A percentile compares a stretch with the other conserved stretches of the same genome.
Evolutionary conservation across 1,139 yeast species (phyloP).

Genomic region (Pichia sp.): DNA sequence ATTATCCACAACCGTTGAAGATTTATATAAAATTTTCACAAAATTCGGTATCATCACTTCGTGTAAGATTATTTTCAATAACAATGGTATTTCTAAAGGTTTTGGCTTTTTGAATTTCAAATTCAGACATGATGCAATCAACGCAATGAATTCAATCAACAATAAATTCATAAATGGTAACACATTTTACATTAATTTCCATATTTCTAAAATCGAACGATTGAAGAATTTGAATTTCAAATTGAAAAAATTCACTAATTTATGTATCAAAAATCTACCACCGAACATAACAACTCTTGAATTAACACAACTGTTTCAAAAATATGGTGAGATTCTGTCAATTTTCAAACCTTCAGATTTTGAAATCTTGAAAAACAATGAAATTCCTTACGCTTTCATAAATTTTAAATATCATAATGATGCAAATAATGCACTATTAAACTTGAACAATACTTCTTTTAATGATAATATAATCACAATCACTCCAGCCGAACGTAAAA

Average conservation of each 20-base stretch:
- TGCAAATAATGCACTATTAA: constrained; percentile 30
- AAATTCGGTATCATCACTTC: constrained; percentile 39
- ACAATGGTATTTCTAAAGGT: constrained; percentile 37
- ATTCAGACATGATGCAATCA: constrained; percentile 37
- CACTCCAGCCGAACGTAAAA: constrained; percentile 35
- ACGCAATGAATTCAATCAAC: constrained; percentile 39
- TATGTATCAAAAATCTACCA: constrained; percentile 41
- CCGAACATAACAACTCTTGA: constrained; percentile 29
- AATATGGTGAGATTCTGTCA: constrained; percentile 38
- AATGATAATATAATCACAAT: constrained; percentile 27
- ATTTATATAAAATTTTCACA: constrained; percentile 34
- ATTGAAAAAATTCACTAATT: constrained; percentile 35
- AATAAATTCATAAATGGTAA: constrained; percentile 35
- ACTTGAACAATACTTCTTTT: constrained; percentile 29
- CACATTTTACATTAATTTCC: constrained; percentile 41
- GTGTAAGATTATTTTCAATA: constrained; percentile 40
- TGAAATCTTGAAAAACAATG: constrained; percentile 8
- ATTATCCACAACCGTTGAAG: constrained; percentile 35
- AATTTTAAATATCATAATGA: constrained; percentile 33
- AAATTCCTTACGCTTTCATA: constrained; percentile 32
- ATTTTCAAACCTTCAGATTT: constrained; percentile 38
- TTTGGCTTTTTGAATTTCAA: constrained; percentile 44
- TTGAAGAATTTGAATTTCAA: constrained; percentile 32
- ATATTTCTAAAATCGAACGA: constrained; percentile 46
- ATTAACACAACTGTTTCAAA: constrained; percentile 32